Percentiles rank a stretch among this genome's conserved stretches.
Evolutionary conservation across 768 basidiomycete genomes (phyloP).

Genomic region (Coprinellus micaceus): DNA sequence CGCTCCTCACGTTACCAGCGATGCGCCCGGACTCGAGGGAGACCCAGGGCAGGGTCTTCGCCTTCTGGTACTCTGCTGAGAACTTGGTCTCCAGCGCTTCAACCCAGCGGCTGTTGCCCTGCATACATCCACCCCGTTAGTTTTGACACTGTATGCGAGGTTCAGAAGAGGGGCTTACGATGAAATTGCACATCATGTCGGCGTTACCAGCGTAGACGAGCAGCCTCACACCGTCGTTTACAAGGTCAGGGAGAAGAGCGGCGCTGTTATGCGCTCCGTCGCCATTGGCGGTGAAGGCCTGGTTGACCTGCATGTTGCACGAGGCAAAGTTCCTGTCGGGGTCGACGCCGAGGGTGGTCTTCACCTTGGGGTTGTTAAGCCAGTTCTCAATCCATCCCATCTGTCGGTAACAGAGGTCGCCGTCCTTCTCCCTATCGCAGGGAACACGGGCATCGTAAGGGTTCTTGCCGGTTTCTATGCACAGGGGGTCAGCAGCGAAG

Average conservation of each 20-base stretch:
- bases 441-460: slow-evolving; percentile 81
- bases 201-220: slow-evolving; percentile 89
- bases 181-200: slow-evolving; percentile 88
- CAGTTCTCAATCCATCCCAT: slow-evolving; percentile 87
- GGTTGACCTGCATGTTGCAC: slow-evolving; percentile 81
- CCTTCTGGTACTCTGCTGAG: slow-evolving; percentile 53
- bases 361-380: slow-evolving; percentile 76
- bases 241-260: slow-evolving; percentile 69
- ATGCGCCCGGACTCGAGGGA: slow-evolving; percentile 46
- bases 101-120: slow-evolving; percentile 82
- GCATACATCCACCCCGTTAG: background rate
- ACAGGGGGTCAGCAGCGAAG: background rate
- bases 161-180: slow-evolving; percentile 38
- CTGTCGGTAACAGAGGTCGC: slow-evolving; percentile 71
- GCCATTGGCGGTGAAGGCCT: slow-evolving; percentile 75
- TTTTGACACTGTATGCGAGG: background rate
- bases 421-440: slow-evolving; percentile 72
- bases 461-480: slow-evolving; percentile 68
- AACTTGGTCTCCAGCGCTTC: slow-evolving; percentile 60
- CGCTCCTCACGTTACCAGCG: slow-evolving; percentile 68
- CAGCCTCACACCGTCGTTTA: slow-evolving; percentile 79
- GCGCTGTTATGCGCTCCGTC: slow-evolving; percentile 87
- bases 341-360: slow-evolving; percentile 75
- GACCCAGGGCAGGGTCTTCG: slow-evolving; percentile 54
- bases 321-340: slow-evolving; percentile 54